A percentile compares a stretch with the other conserved stretches of the same genome.
Evolutionary conservation across 2,329 filamentous ascomycete genomes (phyloP).

Genomic region (Herpotrichia juniperi): DNA sequence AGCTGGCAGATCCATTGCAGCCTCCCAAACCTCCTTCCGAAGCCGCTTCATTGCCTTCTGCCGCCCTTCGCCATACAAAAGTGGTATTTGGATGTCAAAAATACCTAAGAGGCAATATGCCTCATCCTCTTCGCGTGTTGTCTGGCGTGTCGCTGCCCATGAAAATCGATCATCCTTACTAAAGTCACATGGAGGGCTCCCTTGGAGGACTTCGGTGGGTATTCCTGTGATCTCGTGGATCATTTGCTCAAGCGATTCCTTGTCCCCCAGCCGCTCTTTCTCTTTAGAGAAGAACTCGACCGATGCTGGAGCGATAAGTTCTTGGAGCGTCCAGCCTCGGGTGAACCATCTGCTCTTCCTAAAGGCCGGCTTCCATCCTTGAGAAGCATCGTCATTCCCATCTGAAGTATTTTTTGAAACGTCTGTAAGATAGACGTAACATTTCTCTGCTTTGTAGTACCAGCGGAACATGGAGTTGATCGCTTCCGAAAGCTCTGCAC

Average conservation of each 20-base stretch:
- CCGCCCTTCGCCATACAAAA: constrained; percentile 19
- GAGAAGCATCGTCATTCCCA: background rate
- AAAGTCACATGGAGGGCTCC: constrained; percentile 6
- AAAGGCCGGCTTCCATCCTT: constrained; percentile 7
- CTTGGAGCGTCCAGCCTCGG: too few relatives aligned
- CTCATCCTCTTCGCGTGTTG: constrained; percentile 20
- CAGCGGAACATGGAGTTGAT: constrained; percentile 13
- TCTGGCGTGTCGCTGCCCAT: constrained; percentile 27
- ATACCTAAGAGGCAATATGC: constrained; percentile 18
- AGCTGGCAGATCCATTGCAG: too few relatives aligned
- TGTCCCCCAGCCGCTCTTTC: constrained; percentile 11
- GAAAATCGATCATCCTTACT: constrained; percentile 18
- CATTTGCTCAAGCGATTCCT: constrained; percentile 1
- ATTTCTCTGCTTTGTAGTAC: constrained; percentile 8
- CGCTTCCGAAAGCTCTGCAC: too few relatives aligned
- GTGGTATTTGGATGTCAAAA: constrained; percentile 15
- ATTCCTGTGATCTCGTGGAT: constrained; percentile 17
- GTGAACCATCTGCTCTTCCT: constrained; percentile 15
- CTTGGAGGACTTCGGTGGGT: background rate
- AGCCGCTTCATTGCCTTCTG: constrained; percentile 18
- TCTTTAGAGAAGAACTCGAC: constrained; percentile 21
- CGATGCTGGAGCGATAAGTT: constrained; percentile 14
- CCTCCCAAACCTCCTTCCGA: background rate
- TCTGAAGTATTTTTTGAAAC: background rate
- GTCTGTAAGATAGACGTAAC: constrained; percentile 12